Percentiles rank a stretch among this genome's conserved stretches.
These are phyloP conservation scores for Tulasnella calospora DNA, from an alignment of 768 basidiomycete species.

Conservation along the genomic window DNA sequence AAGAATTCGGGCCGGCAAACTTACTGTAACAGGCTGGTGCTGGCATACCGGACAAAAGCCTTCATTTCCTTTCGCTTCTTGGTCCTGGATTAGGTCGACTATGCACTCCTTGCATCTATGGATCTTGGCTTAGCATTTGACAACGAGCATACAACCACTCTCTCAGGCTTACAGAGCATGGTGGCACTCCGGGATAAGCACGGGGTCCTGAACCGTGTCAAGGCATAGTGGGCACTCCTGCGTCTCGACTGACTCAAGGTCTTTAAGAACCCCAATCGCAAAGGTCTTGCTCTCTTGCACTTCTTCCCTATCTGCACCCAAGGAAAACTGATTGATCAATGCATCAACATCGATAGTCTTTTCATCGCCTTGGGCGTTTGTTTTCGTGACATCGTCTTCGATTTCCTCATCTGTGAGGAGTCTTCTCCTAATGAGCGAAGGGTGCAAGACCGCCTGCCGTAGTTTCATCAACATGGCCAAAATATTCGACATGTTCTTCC, in stretches of 20 bases:
- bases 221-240: conserved; percentile 78
- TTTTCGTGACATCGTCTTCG: conserved; percentile 40
- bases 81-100: conserved; percentile 60
- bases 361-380: neutral
- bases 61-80: conserved; percentile 64
- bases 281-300: conserved; percentile 42
- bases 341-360: conserved; percentile 47
- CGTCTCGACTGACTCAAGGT: conserved; percentile 42
- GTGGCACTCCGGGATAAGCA: conserved; percentile 68
- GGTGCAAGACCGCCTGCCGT: conserved; percentile 89
- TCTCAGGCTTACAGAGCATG: conserved; percentile 58
- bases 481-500: conserved; percentile 80
- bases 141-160: neutral
- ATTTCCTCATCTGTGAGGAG: conserved; percentile 32
- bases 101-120: conserved; percentile 90
- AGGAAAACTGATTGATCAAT: conserved; percentile 51
- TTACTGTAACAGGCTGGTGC: conserved; percentile 59
- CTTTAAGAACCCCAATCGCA: conserved; percentile 58
- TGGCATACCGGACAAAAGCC: conserved; percentile 77
- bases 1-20: neutral
- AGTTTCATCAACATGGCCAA: conserved; percentile 92
- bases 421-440: conserved; percentile 62
- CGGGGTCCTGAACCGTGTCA: conserved; percentile 66
- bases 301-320: conserved; percentile 31
- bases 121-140: neutral